Percentiles rank a stretch among this genome's conserved stretches.
Conservation (phyloP, 257 asterid genomes). For the Solanum habrochaites region DNA sequence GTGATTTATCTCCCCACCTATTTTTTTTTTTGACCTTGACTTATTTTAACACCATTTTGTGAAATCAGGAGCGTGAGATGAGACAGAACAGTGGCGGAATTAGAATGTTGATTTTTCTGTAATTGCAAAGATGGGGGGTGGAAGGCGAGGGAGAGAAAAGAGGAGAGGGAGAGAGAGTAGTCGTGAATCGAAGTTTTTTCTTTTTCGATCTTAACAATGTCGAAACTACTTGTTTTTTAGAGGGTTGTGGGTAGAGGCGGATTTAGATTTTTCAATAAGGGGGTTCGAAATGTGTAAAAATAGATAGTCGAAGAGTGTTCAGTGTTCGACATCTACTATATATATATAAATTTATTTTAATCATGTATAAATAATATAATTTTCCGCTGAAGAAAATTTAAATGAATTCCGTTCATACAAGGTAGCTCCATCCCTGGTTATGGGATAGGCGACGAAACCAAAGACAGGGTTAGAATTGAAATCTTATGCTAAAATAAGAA, state of each 20-base stretch:
- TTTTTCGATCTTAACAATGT: too few relatives aligned
- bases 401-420: rapidly evolving
- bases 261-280: too few relatives aligned
- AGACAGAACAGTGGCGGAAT: background rate
- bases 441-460: background rate
- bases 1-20: background rate
- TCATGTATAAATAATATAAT: too few relatives aligned
- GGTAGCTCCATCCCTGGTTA: rapidly evolving
- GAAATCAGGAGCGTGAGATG: rapidly evolving
- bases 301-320: too few relatives aligned
- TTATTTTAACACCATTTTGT: background rate
- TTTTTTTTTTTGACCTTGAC: background rate
- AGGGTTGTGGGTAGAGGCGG: background rate
- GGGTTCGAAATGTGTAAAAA: too few relatives aligned
- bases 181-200: background rate
- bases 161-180: too few relatives aligned
- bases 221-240: background rate
- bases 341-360: too few relatives aligned
- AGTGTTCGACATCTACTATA: too few relatives aligned
- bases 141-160: too few relatives aligned
- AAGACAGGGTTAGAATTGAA: background rate
- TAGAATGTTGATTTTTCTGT: too few relatives aligned
- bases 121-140: rapidly evolving
- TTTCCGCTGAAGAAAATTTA: rapidly evolving
- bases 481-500: too few relatives aligned